Percentiles rank a stretch among this genome's conserved stretches.
phyloP scores from a whole-genome alignment of 2,329 filamentous ascomycete genomes.

The Alternaria gaisen region DNA sequence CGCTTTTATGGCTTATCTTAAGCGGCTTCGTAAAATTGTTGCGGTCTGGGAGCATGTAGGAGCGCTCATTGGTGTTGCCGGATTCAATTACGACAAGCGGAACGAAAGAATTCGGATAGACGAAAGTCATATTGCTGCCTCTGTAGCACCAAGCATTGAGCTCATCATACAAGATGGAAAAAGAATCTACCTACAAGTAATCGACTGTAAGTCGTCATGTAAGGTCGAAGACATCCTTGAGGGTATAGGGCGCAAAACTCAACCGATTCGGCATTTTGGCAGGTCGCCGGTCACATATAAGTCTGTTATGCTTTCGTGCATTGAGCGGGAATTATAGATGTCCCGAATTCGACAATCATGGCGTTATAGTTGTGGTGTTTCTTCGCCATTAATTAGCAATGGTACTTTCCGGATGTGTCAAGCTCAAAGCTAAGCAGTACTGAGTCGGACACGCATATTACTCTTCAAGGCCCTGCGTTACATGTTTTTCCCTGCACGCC shows the following conservation, averaged over 20 bases:
- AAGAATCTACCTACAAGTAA: neutral
- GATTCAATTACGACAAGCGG: neutral
- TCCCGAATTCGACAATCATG: neutral
- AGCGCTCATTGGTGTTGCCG: neutral
- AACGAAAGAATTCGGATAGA: neutral
- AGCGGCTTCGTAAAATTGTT: neutral
- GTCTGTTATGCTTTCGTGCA: neutral
- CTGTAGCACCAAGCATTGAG: neutral
- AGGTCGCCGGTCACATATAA: neutral
- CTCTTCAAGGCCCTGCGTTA: neutral
- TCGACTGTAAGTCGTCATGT: neutral
- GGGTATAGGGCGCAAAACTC: neutral
- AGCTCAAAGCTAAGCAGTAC: neutral
- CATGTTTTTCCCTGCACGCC: constrained; percentile 9
- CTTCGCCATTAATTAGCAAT: neutral
- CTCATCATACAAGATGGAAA: neutral
- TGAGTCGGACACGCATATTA: neutral
- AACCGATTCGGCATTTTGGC: neutral
- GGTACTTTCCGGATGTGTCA: neutral
- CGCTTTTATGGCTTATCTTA: neutral
- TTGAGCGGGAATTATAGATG: neutral
- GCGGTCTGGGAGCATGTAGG: too few species aligned
- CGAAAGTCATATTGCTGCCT: neutral
- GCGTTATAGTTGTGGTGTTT: neutral
- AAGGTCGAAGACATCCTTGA: neutral